phyloP scores from a whole-genome alignment of 352 stramenopile species.

The Phytophthora multivora region DNA sequence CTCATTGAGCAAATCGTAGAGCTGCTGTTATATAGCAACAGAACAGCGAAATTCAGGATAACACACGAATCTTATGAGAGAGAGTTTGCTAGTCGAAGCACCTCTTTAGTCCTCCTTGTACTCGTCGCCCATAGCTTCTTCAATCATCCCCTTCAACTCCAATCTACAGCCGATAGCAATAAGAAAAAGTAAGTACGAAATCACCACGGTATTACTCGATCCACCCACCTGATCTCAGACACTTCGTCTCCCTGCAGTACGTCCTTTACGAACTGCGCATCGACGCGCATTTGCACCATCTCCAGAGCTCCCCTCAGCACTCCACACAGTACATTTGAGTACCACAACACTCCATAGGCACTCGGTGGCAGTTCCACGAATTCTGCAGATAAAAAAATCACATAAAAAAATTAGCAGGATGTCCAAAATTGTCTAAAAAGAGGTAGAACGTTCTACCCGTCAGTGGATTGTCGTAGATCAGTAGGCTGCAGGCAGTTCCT shows the following conservation, averaged over 20 bases:
- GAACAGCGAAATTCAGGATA: too few relatives aligned
- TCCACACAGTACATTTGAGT: conserved; percentile 97
- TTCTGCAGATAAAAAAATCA: conserved; percentile 41
- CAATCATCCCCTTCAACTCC: conserved; percentile 90
- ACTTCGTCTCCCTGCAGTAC: conserved; percentile 86
- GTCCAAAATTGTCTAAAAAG: neutral
- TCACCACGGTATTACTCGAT: too few relatives aligned
- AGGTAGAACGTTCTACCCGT: conserved; percentile 43
- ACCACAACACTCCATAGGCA: conserved; percentile 91
- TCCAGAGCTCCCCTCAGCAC: conserved; percentile 96
- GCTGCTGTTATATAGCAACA: too few relatives aligned
- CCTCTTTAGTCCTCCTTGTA: conserved; percentile 83
- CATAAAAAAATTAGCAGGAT: too few relatives aligned
- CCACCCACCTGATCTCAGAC: conserved; percentile 76
- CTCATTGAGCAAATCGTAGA: too few relatives aligned
- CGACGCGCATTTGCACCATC: conserved; percentile 93
- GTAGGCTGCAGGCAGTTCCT: conserved; percentile 88
- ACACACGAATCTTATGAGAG: too few relatives aligned
- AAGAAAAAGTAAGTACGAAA: neutral
- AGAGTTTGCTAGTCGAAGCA: too few relatives aligned
- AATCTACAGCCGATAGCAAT: conserved; percentile 38
- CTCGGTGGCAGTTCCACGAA: conserved; percentile 91
- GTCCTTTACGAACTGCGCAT: conserved; percentile 86
- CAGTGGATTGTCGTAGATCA: conserved; percentile 97
- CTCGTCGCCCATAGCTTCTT: conserved; percentile 88